Evolutionary conservation across 192 early-diverging fungal genomes (phyloP), one percentile per base, ranked within the genome.

Genomic region (Obelidium mucronatum): DNA sequence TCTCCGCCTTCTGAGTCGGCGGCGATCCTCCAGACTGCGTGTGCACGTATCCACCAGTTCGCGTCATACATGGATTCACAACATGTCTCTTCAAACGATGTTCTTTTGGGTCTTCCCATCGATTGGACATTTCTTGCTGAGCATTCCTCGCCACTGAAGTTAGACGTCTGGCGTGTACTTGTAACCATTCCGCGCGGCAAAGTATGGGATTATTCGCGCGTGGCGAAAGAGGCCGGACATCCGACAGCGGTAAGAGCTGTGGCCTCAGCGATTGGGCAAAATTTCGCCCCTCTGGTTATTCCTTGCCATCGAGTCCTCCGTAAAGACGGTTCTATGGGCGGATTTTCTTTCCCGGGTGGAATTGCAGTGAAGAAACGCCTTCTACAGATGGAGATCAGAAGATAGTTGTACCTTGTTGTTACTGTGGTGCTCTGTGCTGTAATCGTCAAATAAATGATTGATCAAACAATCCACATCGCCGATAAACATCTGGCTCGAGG

Each of bases 401-500:
- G 8, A 48, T 48, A 0, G 8, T 48, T 48, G 8, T 48, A 44
- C 0, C 19, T 15, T 15, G 44, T 48, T 0, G 44, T 48, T 19
- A 15, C 44, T 48, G 8, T 48, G 44, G 19, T 48, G 8, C 11
- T 19, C 8, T 48, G 8, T 6, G 19, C 19, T 48, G 8, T 48
- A 19, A 48, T 19, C 8, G 11, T 19, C 44, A 48, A 58, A 58
- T 24, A 24, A 26, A 40, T 15, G 0, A 68, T 77, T 39, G 76
- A 77, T 56, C n/a, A 28, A n/a, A 37, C 56, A 17, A 77, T 77
- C 42, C 39, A 42, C 11, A 22, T 19, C 0, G 76, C 76, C 31
- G 76, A 77, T 40, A 31, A 51, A 26, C 56, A 31, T 30, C 76
- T 77, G 19, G 28, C 76, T 15, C 76, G 67, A 15, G 72, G 72